phyloP scores from a whole-genome alignment of 2,329 filamentous ascomycete species.

The Lasiodiplodia citricola region DNA sequence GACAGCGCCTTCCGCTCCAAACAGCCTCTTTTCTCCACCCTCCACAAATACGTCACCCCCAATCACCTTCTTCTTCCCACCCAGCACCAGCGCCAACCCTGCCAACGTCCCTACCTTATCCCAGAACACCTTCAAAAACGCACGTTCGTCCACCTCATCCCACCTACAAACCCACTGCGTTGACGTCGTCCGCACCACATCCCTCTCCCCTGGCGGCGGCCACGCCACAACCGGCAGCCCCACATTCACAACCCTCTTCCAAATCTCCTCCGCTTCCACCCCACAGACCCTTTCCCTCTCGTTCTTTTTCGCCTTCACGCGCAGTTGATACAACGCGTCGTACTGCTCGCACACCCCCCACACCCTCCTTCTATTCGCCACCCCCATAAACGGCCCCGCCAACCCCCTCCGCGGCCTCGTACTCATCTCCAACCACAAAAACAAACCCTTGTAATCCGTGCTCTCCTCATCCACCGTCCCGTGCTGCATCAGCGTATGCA shows the following conservation, averaged over 20 bases:
- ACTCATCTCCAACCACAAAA: slow-evolving; percentile 33
- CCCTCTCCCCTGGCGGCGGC: slow-evolving; percentile 22
- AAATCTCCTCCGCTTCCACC: background rate
- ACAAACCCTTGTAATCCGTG: slow-evolving; percentile 32
- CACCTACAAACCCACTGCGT: slow-evolving; percentile 30
- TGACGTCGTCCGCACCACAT: background rate
- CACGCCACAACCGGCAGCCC: slow-evolving; percentile 27
- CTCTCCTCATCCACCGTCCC: slow-evolving; percentile 24
- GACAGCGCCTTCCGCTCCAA: too few relatives aligned
- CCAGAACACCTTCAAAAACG: slow-evolving; percentile 32
- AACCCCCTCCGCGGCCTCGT: slow-evolving; percentile 32
- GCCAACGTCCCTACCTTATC: slow-evolving; percentile 23
- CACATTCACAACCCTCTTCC: background rate
- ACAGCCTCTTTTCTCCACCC: too few relatives aligned
- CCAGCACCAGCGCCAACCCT: slow-evolving; percentile 28
- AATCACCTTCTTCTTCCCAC: background rate
- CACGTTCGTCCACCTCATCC: slow-evolving; percentile 24
- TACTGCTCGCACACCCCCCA: slow-evolving; percentile 32
- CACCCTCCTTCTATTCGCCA: slow-evolving; percentile 42
- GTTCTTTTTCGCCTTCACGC: background rate
- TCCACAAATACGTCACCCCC: background rate
- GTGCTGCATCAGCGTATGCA: slow-evolving; percentile 30
- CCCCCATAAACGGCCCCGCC: slow-evolving; percentile 34
- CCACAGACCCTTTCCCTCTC: background rate
- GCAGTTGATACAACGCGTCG: background rate